Conservation (phyloP, 352 stramenopile species). For the Elongisporangium undulatum region DNA sequence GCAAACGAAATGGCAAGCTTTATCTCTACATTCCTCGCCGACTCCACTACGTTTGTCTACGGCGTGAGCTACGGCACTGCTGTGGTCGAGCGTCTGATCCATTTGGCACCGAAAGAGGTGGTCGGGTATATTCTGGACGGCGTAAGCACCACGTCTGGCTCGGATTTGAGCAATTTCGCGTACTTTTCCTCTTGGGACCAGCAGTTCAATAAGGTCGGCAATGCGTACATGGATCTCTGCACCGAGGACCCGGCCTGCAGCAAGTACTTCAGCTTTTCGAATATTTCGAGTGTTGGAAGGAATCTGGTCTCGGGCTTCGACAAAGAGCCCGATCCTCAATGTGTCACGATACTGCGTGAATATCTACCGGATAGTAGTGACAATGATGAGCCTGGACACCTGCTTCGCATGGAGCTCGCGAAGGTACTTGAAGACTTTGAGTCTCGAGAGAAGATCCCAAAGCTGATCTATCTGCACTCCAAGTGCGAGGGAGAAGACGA, state of each 20-base stretch:
- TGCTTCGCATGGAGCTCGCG: slow-evolving; percentile 17
- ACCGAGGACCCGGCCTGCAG: slow-evolving; percentile 11
- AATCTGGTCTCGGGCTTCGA: slow-evolving; percentile 18
- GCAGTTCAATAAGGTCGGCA: slow-evolving; percentile 25
- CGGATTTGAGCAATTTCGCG: slow-evolving; percentile 16
- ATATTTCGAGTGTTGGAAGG: slow-evolving; percentile 8
- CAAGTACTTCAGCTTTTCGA: slow-evolving; percentile 9
- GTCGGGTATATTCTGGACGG: slow-evolving; percentile 29
- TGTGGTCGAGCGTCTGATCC: slow-evolving; percentile 21
- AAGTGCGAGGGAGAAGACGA: slow-evolving; percentile 27
- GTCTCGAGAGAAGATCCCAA: slow-evolving; percentile 24
- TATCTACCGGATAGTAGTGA: not conserved
- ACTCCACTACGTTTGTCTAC: slow-evolving; percentile 21
- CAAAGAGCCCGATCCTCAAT: slow-evolving; percentile 15
- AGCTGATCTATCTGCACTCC: slow-evolving; percentile 27
- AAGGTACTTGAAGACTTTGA: slow-evolving; percentile 13
- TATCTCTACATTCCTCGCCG: slow-evolving; percentile 11
- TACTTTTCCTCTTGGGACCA: slow-evolving; percentile 33
- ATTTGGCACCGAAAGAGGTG: slow-evolving; percentile 19
- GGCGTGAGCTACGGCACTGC: slow-evolving; percentile 31
- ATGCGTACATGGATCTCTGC: slow-evolving; percentile 23
- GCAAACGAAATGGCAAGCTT: slow-evolving; percentile 26
- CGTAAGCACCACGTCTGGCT: slow-evolving; percentile 28
- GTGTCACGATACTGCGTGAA: slow-evolving; percentile 10
- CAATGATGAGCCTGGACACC: slow-evolving; percentile 11